phyloP scores from a whole-genome alignment of 345 rosid species.

The Eucalyptus microcorys region DNA sequence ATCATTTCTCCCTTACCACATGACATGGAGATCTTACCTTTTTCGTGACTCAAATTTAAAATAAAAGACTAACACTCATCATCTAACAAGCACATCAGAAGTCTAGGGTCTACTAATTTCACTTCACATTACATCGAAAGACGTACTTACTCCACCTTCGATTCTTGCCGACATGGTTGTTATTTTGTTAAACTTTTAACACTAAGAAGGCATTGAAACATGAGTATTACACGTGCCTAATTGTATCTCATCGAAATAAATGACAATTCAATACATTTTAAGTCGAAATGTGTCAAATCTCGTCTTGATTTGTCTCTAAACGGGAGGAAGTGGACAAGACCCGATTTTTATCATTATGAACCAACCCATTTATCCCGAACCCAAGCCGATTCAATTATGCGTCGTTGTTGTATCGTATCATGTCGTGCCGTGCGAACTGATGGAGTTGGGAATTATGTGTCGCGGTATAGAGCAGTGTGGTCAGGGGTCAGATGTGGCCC shows the following conservation, averaged over 20 bases:
- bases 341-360: neutral
- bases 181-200: neutral
- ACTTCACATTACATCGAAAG: neutral
- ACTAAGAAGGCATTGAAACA: neutral
- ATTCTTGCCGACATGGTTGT: neutral
- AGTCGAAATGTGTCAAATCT: neutral
- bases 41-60: neutral
- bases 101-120: neutral
- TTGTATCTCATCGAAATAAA: neutral
- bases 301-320: neutral
- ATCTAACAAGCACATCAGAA: neutral
- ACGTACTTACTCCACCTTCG: neutral
- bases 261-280: neutral
- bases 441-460: accelerated
- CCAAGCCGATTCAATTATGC: accelerated
- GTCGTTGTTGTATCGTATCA: accelerated
- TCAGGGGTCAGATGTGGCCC: neutral
- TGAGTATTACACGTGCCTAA: neutral
- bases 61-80: neutral
- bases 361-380: accelerated
- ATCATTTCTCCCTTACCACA: neutral
- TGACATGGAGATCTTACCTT: neutral
- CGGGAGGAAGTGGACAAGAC: neutral
- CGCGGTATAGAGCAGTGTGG: neutral
- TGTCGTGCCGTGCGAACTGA: accelerated